Percentiles rank a stretch among this genome's conserved stretches.
These are phyloP conservation scores for Sordariomycetes sp. DNA, from an alignment of 2,329 filamentous ascomycete genomes.

Conservation along the genomic window DNA sequence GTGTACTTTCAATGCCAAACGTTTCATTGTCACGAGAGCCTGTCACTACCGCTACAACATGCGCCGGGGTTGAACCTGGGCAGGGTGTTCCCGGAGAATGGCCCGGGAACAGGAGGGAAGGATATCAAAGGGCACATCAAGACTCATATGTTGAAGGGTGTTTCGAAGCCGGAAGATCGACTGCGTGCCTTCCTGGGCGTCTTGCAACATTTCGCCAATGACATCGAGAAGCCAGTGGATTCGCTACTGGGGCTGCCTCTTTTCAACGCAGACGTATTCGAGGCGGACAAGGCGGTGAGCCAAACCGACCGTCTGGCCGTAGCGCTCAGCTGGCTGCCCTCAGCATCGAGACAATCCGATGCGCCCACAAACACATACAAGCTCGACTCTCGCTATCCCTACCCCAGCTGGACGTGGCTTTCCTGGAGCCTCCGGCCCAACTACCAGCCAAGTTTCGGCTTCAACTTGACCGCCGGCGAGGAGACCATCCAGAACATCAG, in stretches of 20 bases:
- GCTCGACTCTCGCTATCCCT: slow-evolving; percentile 10
- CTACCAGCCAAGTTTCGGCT: slow-evolving; percentile 9
- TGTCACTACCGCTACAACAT: slow-evolving; percentile 20
- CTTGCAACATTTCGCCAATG: slow-evolving; percentile 14
- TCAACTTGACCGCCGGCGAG: slow-evolving; percentile 7
- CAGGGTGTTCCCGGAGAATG: slow-evolving; percentile 6
- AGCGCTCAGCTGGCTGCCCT: slow-evolving; percentile 23
- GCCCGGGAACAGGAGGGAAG: slow-evolving; percentile 12
- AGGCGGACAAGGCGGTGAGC: slow-evolving; percentile 11
- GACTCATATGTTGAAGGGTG: slow-evolving; percentile 19
- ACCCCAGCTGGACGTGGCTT: slow-evolving; percentile 29
- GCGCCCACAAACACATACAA: neutral
- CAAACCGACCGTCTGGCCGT: slow-evolving; percentile 24
- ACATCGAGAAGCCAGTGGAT: slow-evolving; percentile 18
- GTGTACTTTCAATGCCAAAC: slow-evolving; percentile 26
- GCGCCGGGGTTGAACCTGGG: slow-evolving; percentile 15
- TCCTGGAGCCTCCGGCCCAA: slow-evolving; percentile 22
- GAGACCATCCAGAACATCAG: slow-evolving; percentile 12
- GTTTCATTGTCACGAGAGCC: slow-evolving; percentile 26
- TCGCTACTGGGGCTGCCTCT: slow-evolving; percentile 24
- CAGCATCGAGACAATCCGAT: neutral
- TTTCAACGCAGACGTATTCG: slow-evolving; percentile 21
- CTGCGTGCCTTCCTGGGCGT: slow-evolving; percentile 24
- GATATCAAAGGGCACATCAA: slow-evolving; percentile 18
- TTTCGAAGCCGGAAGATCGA: slow-evolving; percentile 16